Conservation (phyloP, 2,329 filamentous ascomycete species). For the Aureobasidium sp. region DNA sequence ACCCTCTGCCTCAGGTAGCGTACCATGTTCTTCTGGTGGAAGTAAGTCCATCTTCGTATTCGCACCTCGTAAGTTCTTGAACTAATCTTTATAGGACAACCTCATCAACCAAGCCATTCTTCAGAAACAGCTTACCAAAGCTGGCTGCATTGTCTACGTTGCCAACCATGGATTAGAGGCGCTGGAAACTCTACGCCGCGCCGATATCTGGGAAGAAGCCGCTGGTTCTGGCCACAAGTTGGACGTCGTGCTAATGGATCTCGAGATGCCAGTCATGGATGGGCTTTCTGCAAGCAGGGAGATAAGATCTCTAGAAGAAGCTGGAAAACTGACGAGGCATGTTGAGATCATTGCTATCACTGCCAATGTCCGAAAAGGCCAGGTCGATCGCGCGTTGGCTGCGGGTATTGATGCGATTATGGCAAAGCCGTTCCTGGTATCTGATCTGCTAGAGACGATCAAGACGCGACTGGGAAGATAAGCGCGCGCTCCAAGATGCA, state of each 20-base stretch:
- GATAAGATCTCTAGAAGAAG: slow-evolving; percentile 21
- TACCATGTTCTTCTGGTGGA: slow-evolving; percentile 28
- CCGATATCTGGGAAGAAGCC: slow-evolving; percentile 6
- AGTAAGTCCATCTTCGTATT: not conserved
- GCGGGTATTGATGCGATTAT: slow-evolving; percentile 22
- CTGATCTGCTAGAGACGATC: slow-evolving; percentile 21
- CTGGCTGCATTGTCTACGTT: slow-evolving; percentile 20
- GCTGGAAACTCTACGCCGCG: slow-evolving; percentile 19
- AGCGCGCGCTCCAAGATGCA: not conserved
- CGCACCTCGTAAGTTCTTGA: not conserved
- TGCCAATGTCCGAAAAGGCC: slow-evolving; percentile 23
- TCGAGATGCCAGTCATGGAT: slow-evolving; percentile 51
- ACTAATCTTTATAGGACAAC: slow-evolving; percentile 23
- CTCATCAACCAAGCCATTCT: slow-evolving; percentile 25
- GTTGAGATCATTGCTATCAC: slow-evolving; percentile 25
- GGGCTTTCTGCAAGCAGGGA: slow-evolving; percentile 21
- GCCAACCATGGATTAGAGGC: slow-evolving; percentile 24
- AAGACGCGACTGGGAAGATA: slow-evolving; percentile 1
- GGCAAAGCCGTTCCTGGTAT: slow-evolving; percentile 29
- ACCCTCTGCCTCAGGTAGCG: not conserved
- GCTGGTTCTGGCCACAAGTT: not conserved
- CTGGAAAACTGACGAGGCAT: slow-evolving; percentile 15
- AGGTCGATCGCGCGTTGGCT: slow-evolving; percentile 17
- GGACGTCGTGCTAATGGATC: slow-evolving; percentile 63
- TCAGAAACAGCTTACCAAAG: slow-evolving; percentile 20